Evolutionary conservation across 441 rosid species (phyloP), one percentile per base, ranked within the genome.

Genomic region (Arabidopsis hybrid): DNA sequence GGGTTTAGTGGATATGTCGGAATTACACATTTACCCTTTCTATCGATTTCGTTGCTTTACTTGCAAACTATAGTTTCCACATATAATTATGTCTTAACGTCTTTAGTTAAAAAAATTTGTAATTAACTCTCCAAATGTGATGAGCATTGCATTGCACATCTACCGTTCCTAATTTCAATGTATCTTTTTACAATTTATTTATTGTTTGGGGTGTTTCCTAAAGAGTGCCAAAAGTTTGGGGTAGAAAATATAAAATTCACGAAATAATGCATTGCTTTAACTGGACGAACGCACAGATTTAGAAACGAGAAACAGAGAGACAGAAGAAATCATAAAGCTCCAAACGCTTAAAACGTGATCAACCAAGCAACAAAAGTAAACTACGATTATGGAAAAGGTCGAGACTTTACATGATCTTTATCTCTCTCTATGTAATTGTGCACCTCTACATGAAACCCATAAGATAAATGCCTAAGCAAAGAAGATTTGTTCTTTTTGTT

Each of bases 141-240:
- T 11, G 31, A 71, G 68, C 68, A 40, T 39, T 61, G 68, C 68
- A 40, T 39, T 71, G 68, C 3, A 16, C 45, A 72, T 63, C 69
- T 42, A 71, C 69, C 53, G 17, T 40, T 55, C 14, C 76, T n/a
- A 63, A 53, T 13, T 11, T 42, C 16, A 42, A 4, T 42, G 69
- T 32, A 72, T 52, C 55, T 51, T 51, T 72, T 5, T 4, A 55
- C 42, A 1, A 45, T n/a, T 26, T 49, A 34, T 10, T 16, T 6
- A 47, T 63, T 53, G 56, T 72, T 51, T 43, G 14, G 56, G 76
- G 31, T 53, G 31, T 36, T 60, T 60, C 17, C 8, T 36, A 26
- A 47, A 70, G 67, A 71, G 9, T 36, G 59, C 67, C 39, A 40
- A 57, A 73, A 11, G 8, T 36, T 36, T 73, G 29, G 35, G 67